Conservation (phyloP, 2,329 filamentous ascomycete species). For the Pezicula neosporulosa region DNA sequence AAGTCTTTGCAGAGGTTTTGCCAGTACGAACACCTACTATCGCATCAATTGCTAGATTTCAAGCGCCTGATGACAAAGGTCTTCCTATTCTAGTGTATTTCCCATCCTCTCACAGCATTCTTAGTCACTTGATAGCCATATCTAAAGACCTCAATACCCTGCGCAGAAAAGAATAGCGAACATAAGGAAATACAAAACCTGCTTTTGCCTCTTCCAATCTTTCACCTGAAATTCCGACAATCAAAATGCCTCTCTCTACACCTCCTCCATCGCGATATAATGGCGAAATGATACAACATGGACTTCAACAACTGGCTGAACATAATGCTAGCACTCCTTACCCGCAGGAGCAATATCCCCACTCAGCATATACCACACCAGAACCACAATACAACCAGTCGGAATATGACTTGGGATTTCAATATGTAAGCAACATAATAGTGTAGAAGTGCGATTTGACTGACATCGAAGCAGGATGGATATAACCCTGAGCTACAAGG, state of each 20-base stretch:
- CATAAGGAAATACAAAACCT: too few species aligned
- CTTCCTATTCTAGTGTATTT: too few species aligned
- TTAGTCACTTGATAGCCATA: too few species aligned
- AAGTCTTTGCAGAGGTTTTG: neutral
- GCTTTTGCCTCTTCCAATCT: neutral
- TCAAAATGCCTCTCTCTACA: slow-evolving; percentile 21
- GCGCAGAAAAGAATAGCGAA: too few species aligned
- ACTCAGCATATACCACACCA: slow-evolving; percentile 24
- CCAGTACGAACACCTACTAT: too few species aligned
- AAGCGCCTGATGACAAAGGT: too few species aligned
- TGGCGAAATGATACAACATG: slow-evolving; percentile 35
- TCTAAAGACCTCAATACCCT: too few species aligned
- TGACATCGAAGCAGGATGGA: slow-evolving; percentile 18
- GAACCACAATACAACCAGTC: slow-evolving; percentile 22
- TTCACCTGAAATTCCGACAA: neutral
- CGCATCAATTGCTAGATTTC: too few species aligned
- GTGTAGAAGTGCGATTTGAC: slow-evolving; percentile 1
- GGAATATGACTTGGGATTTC: slow-evolving; percentile 17
- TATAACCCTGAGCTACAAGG: slow-evolving; percentile 13
- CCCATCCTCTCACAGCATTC: too few species aligned
- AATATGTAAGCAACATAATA: slow-evolving; percentile 21
- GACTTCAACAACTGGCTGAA: slow-evolving; percentile 40
- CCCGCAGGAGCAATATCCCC: slow-evolving; percentile 21
- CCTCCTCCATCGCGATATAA: slow-evolving; percentile 42
- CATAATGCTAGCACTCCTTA: slow-evolving; percentile 35